Evolutionary conservation across 2,329 filamentous ascomycete species (phyloP).

Genomic region (Cercospora sojina): DNA sequence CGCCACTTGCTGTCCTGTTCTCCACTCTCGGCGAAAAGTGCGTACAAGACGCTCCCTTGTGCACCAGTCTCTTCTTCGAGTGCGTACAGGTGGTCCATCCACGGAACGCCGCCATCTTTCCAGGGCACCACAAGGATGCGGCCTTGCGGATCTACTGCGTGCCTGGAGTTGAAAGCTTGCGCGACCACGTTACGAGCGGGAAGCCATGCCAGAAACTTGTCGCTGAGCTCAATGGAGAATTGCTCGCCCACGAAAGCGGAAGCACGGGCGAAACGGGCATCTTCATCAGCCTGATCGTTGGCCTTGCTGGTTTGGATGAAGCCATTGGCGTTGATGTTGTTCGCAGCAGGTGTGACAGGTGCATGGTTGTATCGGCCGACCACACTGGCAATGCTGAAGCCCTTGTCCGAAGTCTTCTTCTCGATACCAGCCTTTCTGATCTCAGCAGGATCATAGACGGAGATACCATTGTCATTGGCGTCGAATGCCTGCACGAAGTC

Average conservation of each 20-base stretch:
- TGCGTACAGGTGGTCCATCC: constrained; percentile 94
- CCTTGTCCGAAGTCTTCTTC: constrained; percentile 80
- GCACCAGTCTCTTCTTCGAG: constrained; percentile 64
- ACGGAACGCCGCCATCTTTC: constrained; percentile 72
- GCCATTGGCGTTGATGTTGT: constrained; percentile 24
- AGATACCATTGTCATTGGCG: constrained; percentile 95
- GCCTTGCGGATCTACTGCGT: constrained; percentile 68
- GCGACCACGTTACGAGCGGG: constrained; percentile 80
- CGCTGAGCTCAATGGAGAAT: constrained; percentile 77
- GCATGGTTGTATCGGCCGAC: constrained; percentile 81
- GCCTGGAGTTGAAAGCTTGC: constrained; percentile 68
- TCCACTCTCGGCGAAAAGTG: constrained; percentile 84
- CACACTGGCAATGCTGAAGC: constrained; percentile 79
- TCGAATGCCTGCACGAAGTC: constrained; percentile 95
- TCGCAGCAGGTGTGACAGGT: constrained; percentile 23
- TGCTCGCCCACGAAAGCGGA: constrained; percentile 84
- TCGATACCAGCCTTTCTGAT: constrained; percentile 69
- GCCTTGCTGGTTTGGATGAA: constrained; percentile 33
- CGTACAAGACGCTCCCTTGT: constrained; percentile 68
- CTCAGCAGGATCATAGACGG: constrained; percentile 70
- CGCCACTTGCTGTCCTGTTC: constrained; percentile 81
- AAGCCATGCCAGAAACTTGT: constrained; percentile 75
- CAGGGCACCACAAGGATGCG: constrained; percentile 72
- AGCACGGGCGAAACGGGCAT: constrained; percentile 73
- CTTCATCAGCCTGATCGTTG: constrained; percentile 67